Base-by-base conservation (phyloP, 2,329 filamentous ascomycete genomes). In the Setomelanomma holmii region DNA sequence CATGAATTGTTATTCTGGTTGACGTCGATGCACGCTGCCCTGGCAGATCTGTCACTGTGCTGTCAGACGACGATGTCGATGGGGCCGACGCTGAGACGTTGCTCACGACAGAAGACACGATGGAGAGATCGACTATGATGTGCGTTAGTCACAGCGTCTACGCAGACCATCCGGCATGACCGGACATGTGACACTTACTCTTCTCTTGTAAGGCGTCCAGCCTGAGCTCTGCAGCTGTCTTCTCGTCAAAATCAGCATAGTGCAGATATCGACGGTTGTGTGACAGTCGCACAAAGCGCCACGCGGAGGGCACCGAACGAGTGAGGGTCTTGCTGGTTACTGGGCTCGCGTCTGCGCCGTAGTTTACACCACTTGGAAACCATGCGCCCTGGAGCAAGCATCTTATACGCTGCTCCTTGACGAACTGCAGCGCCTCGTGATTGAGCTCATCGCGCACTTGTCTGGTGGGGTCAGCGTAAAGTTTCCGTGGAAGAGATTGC, bases 341-440 rank as follows among this genome's bases (percentile, higher is more conserved):
- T 56, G 69, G 72, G 45, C 74, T 80, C 65, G 62, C 77, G 60
- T 80, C 84, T 70, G 68, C 75, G 67, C 73, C 78, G 61, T 76
- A 82, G 74, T 74, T 82, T 76, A 71, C 78, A 73, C 77, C 73
- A 40, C 78, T 76, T 3, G 84, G 81, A 61, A 98, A 99, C 95
- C 95, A 99, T 8, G 89, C 87, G 5, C 95, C 95, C 61, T 91
- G 84, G 4, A 98, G 83, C 34, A 99, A 80, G 70, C 93, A 97
- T 47, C 95, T 85, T 55, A 98, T 90, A 33, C 95, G 87, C 75
- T 99, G 95, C 77, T 99, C 95, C 75, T 96, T 97, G 75, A 98
- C 90, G 69, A 99, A 99, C 67, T 96, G 91, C 47, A 97, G 78
- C 10, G 93, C 92, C 75, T 99, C 95, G 66, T 93, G 87, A 63